Conservation (phyloP, 352 stramenopile genomes). For the Thalassiosira mediterranea region DNA sequence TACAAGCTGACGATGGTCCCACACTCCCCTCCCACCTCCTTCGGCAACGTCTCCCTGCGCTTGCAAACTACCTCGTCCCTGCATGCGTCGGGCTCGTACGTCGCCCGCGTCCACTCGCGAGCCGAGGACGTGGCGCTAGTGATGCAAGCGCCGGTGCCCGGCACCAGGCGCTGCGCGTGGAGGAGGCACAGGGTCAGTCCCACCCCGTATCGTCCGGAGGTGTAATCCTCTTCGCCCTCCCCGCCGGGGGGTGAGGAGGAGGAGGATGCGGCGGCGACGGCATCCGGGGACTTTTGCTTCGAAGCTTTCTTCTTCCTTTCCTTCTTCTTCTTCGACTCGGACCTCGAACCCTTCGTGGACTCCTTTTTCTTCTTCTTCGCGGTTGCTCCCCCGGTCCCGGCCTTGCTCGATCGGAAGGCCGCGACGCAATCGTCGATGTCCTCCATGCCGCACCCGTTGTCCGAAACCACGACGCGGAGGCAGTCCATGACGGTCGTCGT, state of each 20-base stretch:
- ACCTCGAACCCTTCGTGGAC: conserved; percentile 1
- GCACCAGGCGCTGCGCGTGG: conserved; percentile 76
- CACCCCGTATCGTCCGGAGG: conserved; percentile 75
- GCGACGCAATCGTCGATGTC: conserved; percentile 78
- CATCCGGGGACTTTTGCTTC: neutral
- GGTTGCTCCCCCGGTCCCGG: conserved; percentile 25
- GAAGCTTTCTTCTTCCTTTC: conserved; percentile 8
- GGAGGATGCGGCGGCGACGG: neutral
- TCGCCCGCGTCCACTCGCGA: conserved; percentile 38
- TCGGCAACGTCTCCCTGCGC: conserved; percentile 45
- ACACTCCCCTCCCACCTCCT: conserved; percentile 45
- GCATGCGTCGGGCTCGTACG: conserved; percentile 69
- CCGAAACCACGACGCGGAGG: conserved; percentile 69
- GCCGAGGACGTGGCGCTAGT: conserved; percentile 52
- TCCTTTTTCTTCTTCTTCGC: neutral
- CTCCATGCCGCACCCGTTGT: conserved; percentile 81
- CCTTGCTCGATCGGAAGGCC: conserved; percentile 71
- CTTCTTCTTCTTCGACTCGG: conserved; percentile 6
- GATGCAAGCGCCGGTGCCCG: conserved; percentile 65
- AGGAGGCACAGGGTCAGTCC: conserved; percentile 81
- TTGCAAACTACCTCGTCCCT: conserved; percentile 65
- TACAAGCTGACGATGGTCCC: conserved; percentile 76
- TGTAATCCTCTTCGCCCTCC: conserved; percentile 39
- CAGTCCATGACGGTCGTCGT: conserved; percentile 29
- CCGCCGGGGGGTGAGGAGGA: too few relatives aligned